Evolutionary conservation across 129 eudicot species (phyloP).

Genomic region (Pseudognaphalium luteoalbum): DNA sequence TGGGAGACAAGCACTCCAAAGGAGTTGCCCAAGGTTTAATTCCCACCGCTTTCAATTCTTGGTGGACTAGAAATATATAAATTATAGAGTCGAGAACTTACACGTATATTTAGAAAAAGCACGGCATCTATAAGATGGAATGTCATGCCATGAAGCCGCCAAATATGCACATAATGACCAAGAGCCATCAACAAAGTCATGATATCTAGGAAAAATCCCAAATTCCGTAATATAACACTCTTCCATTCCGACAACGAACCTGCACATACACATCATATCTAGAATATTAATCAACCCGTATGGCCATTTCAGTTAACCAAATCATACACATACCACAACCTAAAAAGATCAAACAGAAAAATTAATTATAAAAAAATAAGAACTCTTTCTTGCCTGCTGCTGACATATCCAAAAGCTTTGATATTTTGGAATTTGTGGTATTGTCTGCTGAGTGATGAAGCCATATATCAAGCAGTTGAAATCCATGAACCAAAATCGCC

Average conservation of each 20-base stretch:
- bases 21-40: too few relatives aligned
- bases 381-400: conserved; percentile 51
- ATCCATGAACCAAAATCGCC: conserved; percentile 91
- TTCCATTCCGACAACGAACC: conserved; percentile 93
- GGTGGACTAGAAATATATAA: too few relatives aligned
- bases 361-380: background rate
- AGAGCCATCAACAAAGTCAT: conserved; percentile 88
- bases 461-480: conserved; percentile 85
- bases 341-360: conserved; percentile 7
- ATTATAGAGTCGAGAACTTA: conserved; percentile 32
- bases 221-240: conserved; percentile 66
- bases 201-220: conserved; percentile 86
- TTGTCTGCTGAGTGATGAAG: conserved; percentile 66
- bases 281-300: conserved; percentile 5
- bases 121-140: conserved; percentile 91
- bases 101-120: conserved; percentile 88
- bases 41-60: too few relatives aligned
- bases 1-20: too few relatives aligned
- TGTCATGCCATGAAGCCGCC: conserved; percentile 99
- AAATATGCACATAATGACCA: conserved; percentile 86
- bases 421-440: conserved; percentile 46
- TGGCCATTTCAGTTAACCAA: background rate
- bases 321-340: background rate
- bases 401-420: conserved; percentile 69
- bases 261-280: conserved; percentile 30